These are phyloP conservation scores for Exophiala spinifera DNA, from an alignment of 2,329 filamentous ascomycete genomes.

Conservation along the genomic window DNA sequence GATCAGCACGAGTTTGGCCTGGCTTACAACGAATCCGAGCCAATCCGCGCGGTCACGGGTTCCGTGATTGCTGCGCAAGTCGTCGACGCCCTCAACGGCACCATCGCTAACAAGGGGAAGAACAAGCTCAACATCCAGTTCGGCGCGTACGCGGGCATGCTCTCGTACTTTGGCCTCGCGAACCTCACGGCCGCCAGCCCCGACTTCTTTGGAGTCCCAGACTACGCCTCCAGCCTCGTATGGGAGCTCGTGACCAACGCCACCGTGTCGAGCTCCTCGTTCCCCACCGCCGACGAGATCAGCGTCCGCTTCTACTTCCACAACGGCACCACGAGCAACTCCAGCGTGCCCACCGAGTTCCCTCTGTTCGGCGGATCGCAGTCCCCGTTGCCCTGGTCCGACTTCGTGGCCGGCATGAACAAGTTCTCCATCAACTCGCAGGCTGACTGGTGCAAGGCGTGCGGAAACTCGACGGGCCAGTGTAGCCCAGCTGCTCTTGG, in stretches of 20 bases:
- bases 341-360: slow-evolving; percentile 49
- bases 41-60: slow-evolving; percentile 52
- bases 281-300: slow-evolving; percentile 48
- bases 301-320: slow-evolving; percentile 61
- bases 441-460: slow-evolving; percentile 68
- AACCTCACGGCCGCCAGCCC: slow-evolving; percentile 49
- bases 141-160: slow-evolving; percentile 60
- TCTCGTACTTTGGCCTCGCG: slow-evolving; percentile 60
- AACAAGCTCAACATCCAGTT: slow-evolving; percentile 54
- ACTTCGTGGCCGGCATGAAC: slow-evolving; percentile 62
- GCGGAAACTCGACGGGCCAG: slow-evolving; percentile 67
- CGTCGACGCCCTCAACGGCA: slow-evolving; percentile 45
- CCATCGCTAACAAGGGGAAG: slow-evolving; percentile 38
- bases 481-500: slow-evolving; percentile 53
- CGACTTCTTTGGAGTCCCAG: slow-evolving; percentile 73
- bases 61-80: slow-evolving; percentile 65
- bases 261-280: slow-evolving; percentile 33
- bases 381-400: slow-evolving; percentile 61
- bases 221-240: slow-evolving; percentile 77
- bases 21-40: slow-evolving; percentile 65
- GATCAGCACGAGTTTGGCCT: slow-evolving; percentile 78
- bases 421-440: slow-evolving; percentile 66
- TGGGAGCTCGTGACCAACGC: slow-evolving; percentile 68
- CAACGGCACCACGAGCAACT: slow-evolving; percentile 55
- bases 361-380: slow-evolving; percentile 59